phyloP scores from a whole-genome alignment of 2,329 filamentous ascomycete genomes.

The Colletotrichum incanum region DNA sequence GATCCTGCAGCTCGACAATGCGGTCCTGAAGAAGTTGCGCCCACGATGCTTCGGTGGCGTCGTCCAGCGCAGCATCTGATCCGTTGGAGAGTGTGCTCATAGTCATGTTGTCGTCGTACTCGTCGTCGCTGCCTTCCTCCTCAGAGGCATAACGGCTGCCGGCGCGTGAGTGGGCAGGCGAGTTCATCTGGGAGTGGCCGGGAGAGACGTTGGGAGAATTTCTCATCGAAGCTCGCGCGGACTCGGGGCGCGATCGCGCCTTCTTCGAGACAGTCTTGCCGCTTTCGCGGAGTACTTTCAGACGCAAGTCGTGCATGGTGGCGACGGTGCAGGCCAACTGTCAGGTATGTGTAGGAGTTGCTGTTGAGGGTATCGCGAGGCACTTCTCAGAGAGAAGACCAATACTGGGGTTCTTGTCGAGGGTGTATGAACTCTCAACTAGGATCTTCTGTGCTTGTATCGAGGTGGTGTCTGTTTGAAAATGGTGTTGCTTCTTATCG shows the following conservation, averaged over 20 bases:
- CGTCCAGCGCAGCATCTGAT: slow-evolving; percentile 69
- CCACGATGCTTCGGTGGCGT: slow-evolving; percentile 71
- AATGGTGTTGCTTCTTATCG: slow-evolving; percentile 11
- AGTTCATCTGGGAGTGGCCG: slow-evolving; percentile 69
- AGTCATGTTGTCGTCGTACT: slow-evolving; percentile 64
- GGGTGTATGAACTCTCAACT: background rate
- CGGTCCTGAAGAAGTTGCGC: slow-evolving; percentile 74
- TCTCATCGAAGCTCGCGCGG: slow-evolving; percentile 70
- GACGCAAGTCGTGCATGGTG: slow-evolving; percentile 75
- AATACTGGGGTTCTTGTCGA: background rate
- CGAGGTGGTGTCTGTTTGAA: slow-evolving; percentile 14
- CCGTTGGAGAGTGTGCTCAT: slow-evolving; percentile 59
- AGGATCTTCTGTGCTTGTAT: slow-evolving; percentile 29
- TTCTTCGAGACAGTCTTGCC: slow-evolving; percentile 82
- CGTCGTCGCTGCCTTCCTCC: slow-evolving; percentile 73
- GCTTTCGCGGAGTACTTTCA: slow-evolving; percentile 78
- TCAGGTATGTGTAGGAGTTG: background rate
- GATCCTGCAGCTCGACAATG: slow-evolving; percentile 79
- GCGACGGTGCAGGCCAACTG: background rate
- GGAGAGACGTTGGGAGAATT: slow-evolving; percentile 73
- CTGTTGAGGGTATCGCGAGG: background rate
- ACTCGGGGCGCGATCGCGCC: slow-evolving; percentile 71
- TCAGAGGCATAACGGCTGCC: slow-evolving; percentile 76
- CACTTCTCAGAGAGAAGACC: slow-evolving; percentile 27
- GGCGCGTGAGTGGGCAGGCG: slow-evolving; percentile 72